Percentiles rank a stretch among this genome's conserved stretches.
phyloP scores from a whole-genome alignment of 345 rosid genomes.

The Gossypium bickii region DNA sequence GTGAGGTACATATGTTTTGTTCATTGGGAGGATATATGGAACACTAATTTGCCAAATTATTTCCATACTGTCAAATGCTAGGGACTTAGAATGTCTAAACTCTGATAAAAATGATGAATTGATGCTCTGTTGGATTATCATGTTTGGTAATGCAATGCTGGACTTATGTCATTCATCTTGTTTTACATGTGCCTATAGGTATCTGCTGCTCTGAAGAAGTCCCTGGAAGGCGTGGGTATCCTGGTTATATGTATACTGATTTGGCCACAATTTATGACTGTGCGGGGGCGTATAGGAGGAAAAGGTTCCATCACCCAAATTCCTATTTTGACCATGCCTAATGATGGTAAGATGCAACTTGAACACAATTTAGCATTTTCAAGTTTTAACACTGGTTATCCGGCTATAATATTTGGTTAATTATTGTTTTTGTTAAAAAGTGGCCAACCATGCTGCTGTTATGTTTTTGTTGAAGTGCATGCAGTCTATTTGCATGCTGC shows the following conservation, averaged over 20 bases:
- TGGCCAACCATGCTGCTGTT: too few species aligned
- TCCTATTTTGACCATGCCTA: constrained; percentile 98
- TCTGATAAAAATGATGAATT: background rate
- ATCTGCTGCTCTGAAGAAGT: constrained; percentile 99
- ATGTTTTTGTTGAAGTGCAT: too few species aligned
- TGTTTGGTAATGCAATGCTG: background rate
- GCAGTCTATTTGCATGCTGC: too few species aligned
- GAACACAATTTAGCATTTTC: background rate
- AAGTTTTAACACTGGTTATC: background rate
- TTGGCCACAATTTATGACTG: constrained; percentile 94
- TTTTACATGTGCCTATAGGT: constrained; percentile 47
- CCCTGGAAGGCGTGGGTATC: constrained; percentile 99
- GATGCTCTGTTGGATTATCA: background rate
- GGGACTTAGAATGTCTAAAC: background rate
- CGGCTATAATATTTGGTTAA: background rate
- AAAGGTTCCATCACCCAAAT: constrained; percentile 96
- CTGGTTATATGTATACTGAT: constrained; percentile 99
- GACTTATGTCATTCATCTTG: background rate
- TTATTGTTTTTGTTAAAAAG: background rate
- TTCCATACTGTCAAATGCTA: background rate
- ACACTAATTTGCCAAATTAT: background rate
- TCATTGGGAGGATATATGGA: background rate
- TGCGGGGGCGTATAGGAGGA: constrained; percentile 95
- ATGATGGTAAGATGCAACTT: constrained; percentile 56
- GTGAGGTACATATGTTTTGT: constrained; percentile 54